Evolutionary conservation across 257 asterid species (phyloP).

Genomic region (Rubia yunnanensis): DNA sequence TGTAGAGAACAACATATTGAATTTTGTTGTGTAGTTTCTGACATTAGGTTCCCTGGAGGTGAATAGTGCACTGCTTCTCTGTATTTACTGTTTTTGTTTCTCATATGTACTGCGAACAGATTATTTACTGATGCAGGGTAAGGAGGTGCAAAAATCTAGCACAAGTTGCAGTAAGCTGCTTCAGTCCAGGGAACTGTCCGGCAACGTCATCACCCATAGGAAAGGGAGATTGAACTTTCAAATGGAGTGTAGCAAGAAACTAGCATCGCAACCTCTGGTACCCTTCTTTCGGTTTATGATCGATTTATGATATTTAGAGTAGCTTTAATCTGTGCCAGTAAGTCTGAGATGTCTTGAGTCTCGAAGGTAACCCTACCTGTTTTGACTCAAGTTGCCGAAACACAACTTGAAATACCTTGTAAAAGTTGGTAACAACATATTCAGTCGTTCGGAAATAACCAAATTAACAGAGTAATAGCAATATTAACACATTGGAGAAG

Average conservation of each 20-base stretch:
- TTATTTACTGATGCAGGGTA: constrained; percentile 27
- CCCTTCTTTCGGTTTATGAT: not conserved
- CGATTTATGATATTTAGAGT: not conserved
- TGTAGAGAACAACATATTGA: not conserved
- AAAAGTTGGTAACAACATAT: not conserved
- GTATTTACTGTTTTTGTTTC: not conserved
- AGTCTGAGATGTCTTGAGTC: not conserved
- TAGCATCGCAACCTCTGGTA: constrained; percentile 63
- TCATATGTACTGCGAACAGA: not conserved
- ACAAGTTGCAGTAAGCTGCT: constrained; percentile 38
- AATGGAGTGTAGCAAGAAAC: constrained; percentile 46
- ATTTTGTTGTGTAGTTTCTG: not conserved
- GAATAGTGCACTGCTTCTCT: not conserved
- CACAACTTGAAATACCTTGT: not conserved
- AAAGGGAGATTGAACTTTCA: constrained; percentile 56
- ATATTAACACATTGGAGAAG: not conserved
- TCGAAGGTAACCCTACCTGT: not conserved
- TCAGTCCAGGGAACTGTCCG: constrained; percentile 61
- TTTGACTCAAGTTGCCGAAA: not conserved
- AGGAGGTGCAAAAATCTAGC: constrained; percentile 1
- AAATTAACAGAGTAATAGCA: no score
- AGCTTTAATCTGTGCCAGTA: not conserved
- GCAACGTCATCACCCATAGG: constrained; percentile 37
- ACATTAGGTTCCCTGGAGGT: not conserved
- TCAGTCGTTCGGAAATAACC: not conserved